Percentiles rank a stretch among this genome's conserved stretches.
These are phyloP conservation scores for Mycena vitilis DNA, from an alignment of 768 basidiomycete genomes.

Conservation along the genomic window DNA sequence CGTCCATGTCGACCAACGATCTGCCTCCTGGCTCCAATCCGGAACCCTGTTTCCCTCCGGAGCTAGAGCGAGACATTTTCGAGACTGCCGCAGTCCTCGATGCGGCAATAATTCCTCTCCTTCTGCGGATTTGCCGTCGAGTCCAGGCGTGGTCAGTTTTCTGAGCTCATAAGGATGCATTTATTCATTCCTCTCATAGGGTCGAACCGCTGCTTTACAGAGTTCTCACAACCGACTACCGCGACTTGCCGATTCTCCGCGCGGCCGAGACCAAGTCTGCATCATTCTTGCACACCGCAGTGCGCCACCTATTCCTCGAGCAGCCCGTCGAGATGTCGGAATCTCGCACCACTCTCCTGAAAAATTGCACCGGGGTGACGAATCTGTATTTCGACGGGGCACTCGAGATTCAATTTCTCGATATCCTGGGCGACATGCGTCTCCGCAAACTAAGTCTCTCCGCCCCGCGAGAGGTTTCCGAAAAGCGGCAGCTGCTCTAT, in stretches of 20 bases:
- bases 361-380: background rate
- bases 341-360: background rate
- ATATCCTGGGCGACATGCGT: background rate
- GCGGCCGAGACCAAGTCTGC: background rate
- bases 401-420: background rate
- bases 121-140: slow-evolving; percentile 2
- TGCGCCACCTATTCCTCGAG: background rate
- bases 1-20: too few relatives aligned
- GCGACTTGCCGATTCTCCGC: too few relatives aligned
- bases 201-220: slow-evolving; percentile 6
- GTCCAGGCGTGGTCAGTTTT: background rate
- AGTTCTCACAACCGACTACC: background rate
- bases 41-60: background rate
- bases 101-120: background rate
- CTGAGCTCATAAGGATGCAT: background rate
- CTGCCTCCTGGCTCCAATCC: too few relatives aligned
- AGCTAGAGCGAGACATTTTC: slow-evolving; percentile 2
- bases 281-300: background rate
- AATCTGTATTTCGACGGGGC: background rate
- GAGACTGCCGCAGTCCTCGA: background rate
- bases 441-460: background rate
- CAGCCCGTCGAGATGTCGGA: background rate
- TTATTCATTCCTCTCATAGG: background rate
- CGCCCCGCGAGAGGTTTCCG: background rate
- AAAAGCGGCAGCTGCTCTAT: background rate